Conservation (phyloP, 495 filamentous ascomycete genomes). For the Penicillium canariense region DNA sequence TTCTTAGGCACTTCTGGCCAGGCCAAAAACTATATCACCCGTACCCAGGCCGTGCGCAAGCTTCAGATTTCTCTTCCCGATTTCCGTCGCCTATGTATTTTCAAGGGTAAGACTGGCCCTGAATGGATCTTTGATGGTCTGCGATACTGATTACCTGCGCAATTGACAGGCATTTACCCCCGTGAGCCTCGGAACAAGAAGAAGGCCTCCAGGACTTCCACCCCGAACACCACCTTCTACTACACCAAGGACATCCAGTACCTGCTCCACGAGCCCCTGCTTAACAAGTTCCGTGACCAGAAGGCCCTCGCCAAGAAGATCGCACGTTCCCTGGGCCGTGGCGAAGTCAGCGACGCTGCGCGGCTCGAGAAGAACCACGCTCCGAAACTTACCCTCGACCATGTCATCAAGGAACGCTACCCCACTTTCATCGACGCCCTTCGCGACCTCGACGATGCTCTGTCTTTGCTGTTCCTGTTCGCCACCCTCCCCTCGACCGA, state of each 20-base stretch:
- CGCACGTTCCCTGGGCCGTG: conserved; percentile 80
- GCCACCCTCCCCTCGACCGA: conserved; percentile 89
- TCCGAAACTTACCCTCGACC: conserved; percentile 84
- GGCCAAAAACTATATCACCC: conserved; percentile 97
- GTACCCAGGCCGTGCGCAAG: conserved; percentile 94
- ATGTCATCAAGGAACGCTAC: conserved; percentile 96
- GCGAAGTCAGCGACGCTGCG: conserved; percentile 82
- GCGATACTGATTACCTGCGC: conserved; percentile 11
- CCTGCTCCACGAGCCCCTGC: conserved; percentile 92
- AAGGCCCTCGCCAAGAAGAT: conserved; percentile 97
- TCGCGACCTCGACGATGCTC: conserved; percentile 91
- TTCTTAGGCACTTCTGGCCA: conserved; percentile 73
- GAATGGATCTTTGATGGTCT: not conserved
- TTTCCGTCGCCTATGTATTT: conserved; percentile 97
- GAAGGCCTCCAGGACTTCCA: conserved; percentile 89
- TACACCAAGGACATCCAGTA: conserved; percentile 99
- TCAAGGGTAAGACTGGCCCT: conserved; percentile 69
- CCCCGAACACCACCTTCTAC: conserved; percentile 92
- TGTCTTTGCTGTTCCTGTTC: conserved; percentile 96
- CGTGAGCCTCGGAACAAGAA: conserved; percentile 95
- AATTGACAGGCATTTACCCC: conserved; percentile 77
- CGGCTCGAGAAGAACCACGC: conserved; percentile 81
- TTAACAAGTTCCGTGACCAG: conserved; percentile 94
- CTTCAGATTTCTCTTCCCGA: conserved; percentile 95
- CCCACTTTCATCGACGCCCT: conserved; percentile 95